Percentiles rank a stretch among this genome's conserved stretches.
phyloP scores from a whole-genome alignment of 1,139 yeast genomes.

The Pichia sp. region DNA sequence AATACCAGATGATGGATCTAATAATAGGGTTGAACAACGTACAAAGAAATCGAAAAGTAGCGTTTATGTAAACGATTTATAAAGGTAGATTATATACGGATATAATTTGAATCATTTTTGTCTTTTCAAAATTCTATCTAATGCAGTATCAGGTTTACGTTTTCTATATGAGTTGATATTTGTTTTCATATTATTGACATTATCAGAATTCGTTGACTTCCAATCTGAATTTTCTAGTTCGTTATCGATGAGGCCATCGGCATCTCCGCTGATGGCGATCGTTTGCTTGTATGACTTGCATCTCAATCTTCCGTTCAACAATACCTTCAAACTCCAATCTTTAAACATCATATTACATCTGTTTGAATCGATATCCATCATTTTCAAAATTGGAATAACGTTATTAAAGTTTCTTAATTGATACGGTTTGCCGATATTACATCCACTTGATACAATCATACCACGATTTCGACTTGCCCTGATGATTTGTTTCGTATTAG shows the following conservation, averaged over 20 bases:
- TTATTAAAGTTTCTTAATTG: conserved; percentile 68
- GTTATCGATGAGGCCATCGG: conserved; percentile 32
- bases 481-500: conserved; percentile 72
- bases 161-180: conserved; percentile 31
- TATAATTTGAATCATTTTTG: conserved; percentile 5
- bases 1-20: background rate
- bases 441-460: conserved; percentile 76
- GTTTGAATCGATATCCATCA: conserved; percentile 68
- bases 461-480: conserved; percentile 85
- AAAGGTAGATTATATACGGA: background rate
- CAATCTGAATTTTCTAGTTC: conserved; percentile 21
- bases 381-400: conserved; percentile 59
- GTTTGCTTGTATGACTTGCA: conserved; percentile 70
- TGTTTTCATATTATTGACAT: conserved; percentile 26
- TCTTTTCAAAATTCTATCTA: conserved; percentile 25
- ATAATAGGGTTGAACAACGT: background rate
- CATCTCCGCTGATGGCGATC: conserved; percentile 48
- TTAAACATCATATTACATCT: conserved; percentile 61
- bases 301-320: conserved; percentile 72
- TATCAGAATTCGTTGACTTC: conserved; percentile 1
- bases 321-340: conserved; percentile 58
- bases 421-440: conserved; percentile 47
- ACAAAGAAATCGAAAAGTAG: conserved; percentile 7
- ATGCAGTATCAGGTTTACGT: conserved; percentile 17
- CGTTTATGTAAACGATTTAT: conserved; percentile 1